phyloP scores from a whole-genome alignment of 2,329 filamentous ascomycete genomes.

The Aspergillus melleus region DNA sequence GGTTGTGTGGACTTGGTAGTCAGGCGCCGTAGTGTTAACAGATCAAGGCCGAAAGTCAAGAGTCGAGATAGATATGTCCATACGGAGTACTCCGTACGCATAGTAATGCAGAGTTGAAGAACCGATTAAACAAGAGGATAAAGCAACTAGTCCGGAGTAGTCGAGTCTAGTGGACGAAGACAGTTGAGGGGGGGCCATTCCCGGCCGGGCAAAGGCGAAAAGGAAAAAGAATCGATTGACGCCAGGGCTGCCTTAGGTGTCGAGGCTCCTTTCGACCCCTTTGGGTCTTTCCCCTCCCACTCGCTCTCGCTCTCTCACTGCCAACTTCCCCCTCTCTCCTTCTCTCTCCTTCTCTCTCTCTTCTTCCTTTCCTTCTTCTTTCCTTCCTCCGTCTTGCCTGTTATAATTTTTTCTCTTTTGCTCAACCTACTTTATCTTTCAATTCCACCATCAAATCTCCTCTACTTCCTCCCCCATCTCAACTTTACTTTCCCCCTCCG shows the following conservation, averaged over 20 bases:
- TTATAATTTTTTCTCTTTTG: constrained; percentile 2
- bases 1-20: neutral
- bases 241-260: constrained; percentile 6
- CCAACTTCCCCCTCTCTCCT: constrained; percentile 14
- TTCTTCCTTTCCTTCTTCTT: constrained; percentile 16
- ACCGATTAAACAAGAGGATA: no score
- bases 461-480: constrained; percentile 11
- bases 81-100: no score
- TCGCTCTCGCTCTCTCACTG: constrained; percentile 14
- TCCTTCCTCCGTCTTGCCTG: constrained; percentile 14
- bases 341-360: constrained; percentile 9
- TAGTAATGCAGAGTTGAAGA: no score
- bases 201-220: no score
- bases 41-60: no score
- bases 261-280: constrained; percentile 9
- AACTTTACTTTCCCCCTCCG: constrained; percentile 6
- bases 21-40: no score
- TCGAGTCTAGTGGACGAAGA: no score
- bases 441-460: constrained; percentile 3
- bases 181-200: no score
- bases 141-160: no score
- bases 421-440: neutral
- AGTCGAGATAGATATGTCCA: no score
- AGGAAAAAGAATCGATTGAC: neutral
- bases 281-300: constrained; percentile 23